phyloP scores from a whole-genome alignment of 1,284 basidiomycete species.

The Fomitiporia mediterranea region DNA sequence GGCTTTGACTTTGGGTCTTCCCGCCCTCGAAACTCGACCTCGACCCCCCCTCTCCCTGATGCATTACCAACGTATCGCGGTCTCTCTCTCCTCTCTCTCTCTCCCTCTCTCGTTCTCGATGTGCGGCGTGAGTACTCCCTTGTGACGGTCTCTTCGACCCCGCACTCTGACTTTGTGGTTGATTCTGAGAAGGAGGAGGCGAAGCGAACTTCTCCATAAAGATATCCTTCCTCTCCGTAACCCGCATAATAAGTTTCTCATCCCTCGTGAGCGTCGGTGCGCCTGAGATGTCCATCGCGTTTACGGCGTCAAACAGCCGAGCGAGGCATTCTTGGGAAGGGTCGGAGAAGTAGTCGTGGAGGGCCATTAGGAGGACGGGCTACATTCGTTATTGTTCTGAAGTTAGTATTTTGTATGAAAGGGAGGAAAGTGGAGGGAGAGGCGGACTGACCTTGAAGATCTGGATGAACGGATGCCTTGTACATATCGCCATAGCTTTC shows the following conservation, averaged over 20 bases:
- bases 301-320: slow-evolving; percentile 88
- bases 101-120: background rate
- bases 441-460: slow-evolving; percentile 93
- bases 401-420: background rate
- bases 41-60: slow-evolving; percentile 42
- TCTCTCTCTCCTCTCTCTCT: no score
- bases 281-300: slow-evolving; percentile 81
- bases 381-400: slow-evolving; percentile 29
- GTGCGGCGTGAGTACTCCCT: background rate
- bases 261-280: slow-evolving; percentile 74
- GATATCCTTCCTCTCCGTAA: slow-evolving; percentile 86
- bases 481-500: slow-evolving; percentile 95
- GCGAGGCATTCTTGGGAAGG: slow-evolving; percentile 87
- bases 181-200: slow-evolving; percentile 17
- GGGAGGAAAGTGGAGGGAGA: background rate
- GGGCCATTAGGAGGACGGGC: slow-evolving; percentile 89
- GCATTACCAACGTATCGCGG: slow-evolving; percentile 13
- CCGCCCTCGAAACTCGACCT: slow-evolving; percentile 58
- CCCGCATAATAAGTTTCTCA: slow-evolving; percentile 88
- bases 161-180: background rate
- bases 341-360: slow-evolving; percentile 91
- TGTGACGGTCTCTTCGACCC: slow-evolving; percentile 10
- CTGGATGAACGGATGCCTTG: slow-evolving; percentile 92
- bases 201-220: slow-evolving; percentile 78
- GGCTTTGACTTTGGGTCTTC: slow-evolving; percentile 35